phyloP scores from a whole-genome alignment of 768 basidiomycete species.

The Tremella mesenterica region DNA sequence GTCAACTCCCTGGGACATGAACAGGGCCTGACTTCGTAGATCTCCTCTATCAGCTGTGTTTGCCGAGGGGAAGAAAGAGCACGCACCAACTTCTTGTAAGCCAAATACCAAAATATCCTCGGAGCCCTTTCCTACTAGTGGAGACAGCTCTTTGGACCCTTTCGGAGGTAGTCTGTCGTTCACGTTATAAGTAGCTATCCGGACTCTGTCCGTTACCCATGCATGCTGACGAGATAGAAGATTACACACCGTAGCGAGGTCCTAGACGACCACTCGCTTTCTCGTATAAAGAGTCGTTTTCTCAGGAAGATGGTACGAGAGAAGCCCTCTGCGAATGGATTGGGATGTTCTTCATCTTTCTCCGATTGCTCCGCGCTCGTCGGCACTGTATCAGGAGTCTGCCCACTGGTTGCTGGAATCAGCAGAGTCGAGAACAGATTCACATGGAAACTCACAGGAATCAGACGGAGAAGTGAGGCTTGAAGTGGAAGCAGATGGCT shows the following conservation, averaged over 20 bases:
- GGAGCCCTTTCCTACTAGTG: constrained; percentile 22
- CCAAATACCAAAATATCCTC: constrained; percentile 37
- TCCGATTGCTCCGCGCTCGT: background rate
- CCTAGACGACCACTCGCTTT: constrained; percentile 24
- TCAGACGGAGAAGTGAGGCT: background rate
- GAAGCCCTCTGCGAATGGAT: constrained; percentile 23
- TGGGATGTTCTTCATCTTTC: constrained; percentile 13
- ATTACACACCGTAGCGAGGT: background rate
- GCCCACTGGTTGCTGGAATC: background rate
- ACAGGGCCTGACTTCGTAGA: constrained; percentile 24
- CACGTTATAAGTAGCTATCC: constrained; percentile 34
- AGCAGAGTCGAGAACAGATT: background rate
- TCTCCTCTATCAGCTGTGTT: constrained; percentile 8
- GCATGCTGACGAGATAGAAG: no score
- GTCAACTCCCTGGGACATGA: constrained; percentile 25
- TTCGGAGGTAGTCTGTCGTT: constrained; percentile 34
- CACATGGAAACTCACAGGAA: background rate
- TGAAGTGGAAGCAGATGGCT: background rate
- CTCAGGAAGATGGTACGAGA: constrained; percentile 24
- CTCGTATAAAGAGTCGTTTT: constrained; percentile 17
- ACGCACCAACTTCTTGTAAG: constrained; percentile 37
- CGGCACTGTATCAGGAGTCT: background rate
- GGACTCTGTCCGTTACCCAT: no score
- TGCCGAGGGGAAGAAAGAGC: background rate
- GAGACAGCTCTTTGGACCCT: constrained; percentile 19